Evolutionary conservation across 768 basidiomycete genomes (phyloP).

Genomic region (Postia placenta): DNA sequence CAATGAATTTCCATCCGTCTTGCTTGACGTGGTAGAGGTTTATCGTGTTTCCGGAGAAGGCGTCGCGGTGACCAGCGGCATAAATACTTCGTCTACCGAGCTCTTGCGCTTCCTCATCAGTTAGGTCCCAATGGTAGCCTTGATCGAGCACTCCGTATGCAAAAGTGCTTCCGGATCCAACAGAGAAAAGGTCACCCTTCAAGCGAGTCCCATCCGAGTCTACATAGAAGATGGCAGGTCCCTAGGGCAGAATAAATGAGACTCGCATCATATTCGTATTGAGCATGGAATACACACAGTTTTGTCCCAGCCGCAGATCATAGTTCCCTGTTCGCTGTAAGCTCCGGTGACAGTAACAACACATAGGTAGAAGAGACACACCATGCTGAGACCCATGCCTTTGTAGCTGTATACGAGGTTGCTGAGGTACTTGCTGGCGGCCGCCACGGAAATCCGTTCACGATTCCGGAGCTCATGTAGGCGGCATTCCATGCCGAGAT

Average conservation of each 20-base stretch:
- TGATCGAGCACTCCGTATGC: slow-evolving; percentile 99
- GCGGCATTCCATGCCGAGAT: slow-evolving; percentile 96
- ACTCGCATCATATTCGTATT: not conserved
- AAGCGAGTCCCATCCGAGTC: slow-evolving; percentile 95
- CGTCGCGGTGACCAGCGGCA: slow-evolving; percentile 95
- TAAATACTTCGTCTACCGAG: slow-evolving; percentile 91
- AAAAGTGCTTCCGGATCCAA: slow-evolving; percentile 96
- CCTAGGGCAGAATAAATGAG: slow-evolving; percentile 35
- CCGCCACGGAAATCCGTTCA: slow-evolving; percentile 98
- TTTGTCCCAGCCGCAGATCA: slow-evolving; percentile 99
- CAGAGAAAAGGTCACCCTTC: slow-evolving; percentile 97
- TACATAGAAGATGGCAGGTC: slow-evolving; percentile 93
- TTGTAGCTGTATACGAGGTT: slow-evolving; percentile 98
- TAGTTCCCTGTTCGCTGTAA: slow-evolving; percentile 68
- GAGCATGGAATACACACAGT: slow-evolving; percentile 60
- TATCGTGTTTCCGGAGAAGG: slow-evolving; percentile 92
- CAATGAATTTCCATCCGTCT: slow-evolving; percentile 94
- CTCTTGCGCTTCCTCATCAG: slow-evolving; percentile 91
- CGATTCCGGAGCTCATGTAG: slow-evolving; percentile 93
- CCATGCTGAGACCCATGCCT: slow-evolving; percentile 99
- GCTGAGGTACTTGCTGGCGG: slow-evolving; percentile 94
- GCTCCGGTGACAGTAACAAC: slow-evolving; percentile 2
- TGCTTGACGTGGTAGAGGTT: slow-evolving; percentile 96
- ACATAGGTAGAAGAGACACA: slow-evolving; percentile 29
- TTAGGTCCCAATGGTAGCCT: slow-evolving; percentile 89